Percentiles rank a stretch among this genome's conserved stretches.
Conservation (phyloP, 768 basidiomycete genomes). For the Tylopilus cervinicoccineus region DNA sequence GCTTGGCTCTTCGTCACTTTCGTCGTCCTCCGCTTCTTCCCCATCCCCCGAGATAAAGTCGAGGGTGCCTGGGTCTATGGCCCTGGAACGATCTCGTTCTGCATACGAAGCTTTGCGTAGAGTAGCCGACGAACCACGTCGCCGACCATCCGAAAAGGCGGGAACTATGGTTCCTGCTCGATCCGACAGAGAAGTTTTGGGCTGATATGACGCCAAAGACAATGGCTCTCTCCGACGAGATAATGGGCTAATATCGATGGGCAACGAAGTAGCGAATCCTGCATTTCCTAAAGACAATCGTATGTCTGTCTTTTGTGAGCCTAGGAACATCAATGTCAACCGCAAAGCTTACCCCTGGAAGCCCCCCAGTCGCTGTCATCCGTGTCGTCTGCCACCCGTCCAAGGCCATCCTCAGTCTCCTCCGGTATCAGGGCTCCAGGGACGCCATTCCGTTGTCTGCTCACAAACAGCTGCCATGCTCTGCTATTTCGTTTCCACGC, state of each 20-base stretch:
- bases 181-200: constrained; percentile 43
- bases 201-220: constrained; percentile 56
- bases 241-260: constrained; percentile 51
- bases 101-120: constrained; percentile 62
- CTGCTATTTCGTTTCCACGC: constrained; percentile 62
- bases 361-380: constrained; percentile 26
- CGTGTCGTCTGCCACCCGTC: constrained; percentile 10
- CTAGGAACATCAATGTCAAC: background rate
- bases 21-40: constrained; percentile 43
- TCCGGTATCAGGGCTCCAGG: constrained; percentile 33
- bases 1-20: constrained; percentile 22
- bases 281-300: constrained; percentile 28
- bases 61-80: constrained; percentile 65
- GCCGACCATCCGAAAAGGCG: constrained; percentile 18
- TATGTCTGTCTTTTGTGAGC: constrained; percentile 20
- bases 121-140: constrained; percentile 39
- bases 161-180: constrained; percentile 32
- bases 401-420: constrained; percentile 31
- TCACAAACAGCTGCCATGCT: constrained; percentile 61
- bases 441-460: constrained; percentile 28
- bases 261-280: constrained; percentile 53
- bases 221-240: constrained; percentile 36
- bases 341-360: constrained; percentile 21
- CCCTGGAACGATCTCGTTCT: constrained; percentile 60
- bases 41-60: constrained; percentile 54